A percentile compares a stretch with the other conserved stretches of the same genome.
Evolutionary conservation across 345 rosid species (phyloP).

Genomic region (Jatropha curcas): DNA sequence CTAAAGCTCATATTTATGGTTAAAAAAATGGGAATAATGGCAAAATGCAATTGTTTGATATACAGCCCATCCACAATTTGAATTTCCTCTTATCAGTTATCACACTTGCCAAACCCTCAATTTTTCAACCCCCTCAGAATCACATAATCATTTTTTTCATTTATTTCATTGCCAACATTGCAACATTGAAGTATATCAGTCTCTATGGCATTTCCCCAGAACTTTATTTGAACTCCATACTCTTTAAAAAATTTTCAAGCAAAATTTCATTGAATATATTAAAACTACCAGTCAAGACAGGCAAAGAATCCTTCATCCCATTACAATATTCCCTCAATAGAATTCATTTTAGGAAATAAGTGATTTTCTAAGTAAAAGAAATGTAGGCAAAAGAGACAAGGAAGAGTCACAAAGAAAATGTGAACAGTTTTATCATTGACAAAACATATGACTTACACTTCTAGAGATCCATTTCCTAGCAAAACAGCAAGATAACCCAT

Average conservation of each 20-base stretch:
- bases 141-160: neutral
- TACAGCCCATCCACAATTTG: neutral
- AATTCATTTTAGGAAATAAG: neutral
- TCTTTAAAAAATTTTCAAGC: neutral
- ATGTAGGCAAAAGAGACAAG: neutral
- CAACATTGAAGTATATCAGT: neutral
- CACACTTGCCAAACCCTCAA: neutral
- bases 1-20: neutral
- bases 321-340: too few species aligned
- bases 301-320: neutral
- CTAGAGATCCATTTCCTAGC: constrained; percentile 88
- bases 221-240: neutral
- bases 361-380: neutral
- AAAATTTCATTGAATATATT: neutral
- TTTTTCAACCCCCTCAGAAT: neutral
- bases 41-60: neutral
- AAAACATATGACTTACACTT: constrained; percentile 68
- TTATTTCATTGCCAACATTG: constrained; percentile 6
- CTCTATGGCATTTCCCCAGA: neutral
- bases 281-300: neutral
- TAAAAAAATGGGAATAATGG: neutral
- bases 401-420: neutral
- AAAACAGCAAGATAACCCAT: constrained; percentile 94
- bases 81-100: neutral
- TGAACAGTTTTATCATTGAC: neutral